These are phyloP conservation scores for Chytriomyces sp. DNA, from an alignment of 192 early-diverging fungal species.

Conservation along the genomic window DNA sequence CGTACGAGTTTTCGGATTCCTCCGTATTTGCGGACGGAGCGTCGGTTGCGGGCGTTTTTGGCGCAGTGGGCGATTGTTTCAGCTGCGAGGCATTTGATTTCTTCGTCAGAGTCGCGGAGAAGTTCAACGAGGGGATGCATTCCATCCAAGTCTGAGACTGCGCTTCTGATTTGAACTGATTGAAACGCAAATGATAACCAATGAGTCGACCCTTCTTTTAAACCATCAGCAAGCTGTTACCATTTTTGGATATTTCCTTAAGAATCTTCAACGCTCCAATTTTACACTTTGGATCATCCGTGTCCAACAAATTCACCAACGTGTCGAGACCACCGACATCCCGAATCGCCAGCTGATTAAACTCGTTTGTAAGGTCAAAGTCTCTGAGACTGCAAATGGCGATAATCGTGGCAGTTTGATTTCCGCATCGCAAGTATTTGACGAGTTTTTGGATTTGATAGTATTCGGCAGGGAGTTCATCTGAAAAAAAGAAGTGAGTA, in stretches of 20 bases:
- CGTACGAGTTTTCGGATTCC: constrained; percentile 65
- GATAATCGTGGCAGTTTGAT: constrained; percentile 71
- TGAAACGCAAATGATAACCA: not conserved
- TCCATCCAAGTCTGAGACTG: constrained; percentile 64
- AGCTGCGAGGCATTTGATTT: constrained; percentile 68
- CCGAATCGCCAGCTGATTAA: constrained; percentile 67
- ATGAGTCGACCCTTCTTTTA: too few species aligned
- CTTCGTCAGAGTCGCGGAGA: constrained; percentile 57
- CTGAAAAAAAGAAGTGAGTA: too few species aligned
- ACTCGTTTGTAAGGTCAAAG: constrained; percentile 68
- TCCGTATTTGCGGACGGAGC: constrained; percentile 60
- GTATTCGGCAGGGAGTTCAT: constrained; percentile 67
- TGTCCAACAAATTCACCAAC: constrained; percentile 67
- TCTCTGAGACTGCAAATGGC: constrained; percentile 68
- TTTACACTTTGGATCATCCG: constrained; percentile 68
- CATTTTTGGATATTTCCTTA: constrained; percentile 64
- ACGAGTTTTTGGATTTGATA: constrained; percentile 70
- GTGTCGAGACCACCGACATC: constrained; percentile 70
- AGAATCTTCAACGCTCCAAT: constrained; percentile 67
- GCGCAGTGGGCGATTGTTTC: constrained; percentile 71
- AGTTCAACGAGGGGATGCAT: constrained; percentile 68
- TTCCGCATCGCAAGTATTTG: constrained; percentile 66
- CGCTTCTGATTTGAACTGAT: constrained; percentile 60
- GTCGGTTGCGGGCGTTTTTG: constrained; percentile 65
- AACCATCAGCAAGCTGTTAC: constrained; percentile 32